Conservation (phyloP, 495 filamentous ascomycete genomes). For the Poronia punctata region DNA sequence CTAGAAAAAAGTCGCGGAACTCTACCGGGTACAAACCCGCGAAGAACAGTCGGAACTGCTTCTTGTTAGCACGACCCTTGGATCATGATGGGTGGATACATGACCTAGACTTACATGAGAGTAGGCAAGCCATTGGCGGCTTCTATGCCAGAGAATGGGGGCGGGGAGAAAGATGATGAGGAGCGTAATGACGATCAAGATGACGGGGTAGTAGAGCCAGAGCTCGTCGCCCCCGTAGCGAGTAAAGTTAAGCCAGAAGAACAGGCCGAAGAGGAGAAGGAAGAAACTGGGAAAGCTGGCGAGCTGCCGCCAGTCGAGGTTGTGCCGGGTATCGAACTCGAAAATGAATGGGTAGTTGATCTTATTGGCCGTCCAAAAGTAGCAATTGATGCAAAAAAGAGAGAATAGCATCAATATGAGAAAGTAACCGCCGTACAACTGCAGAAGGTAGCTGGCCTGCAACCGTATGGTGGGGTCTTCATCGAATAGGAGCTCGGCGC, state of each 20-base stretch:
- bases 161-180: conserved; percentile 68
- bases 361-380: conserved; percentile 71
- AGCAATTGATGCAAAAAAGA: conserved; percentile 71
- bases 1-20: conserved; percentile 94
- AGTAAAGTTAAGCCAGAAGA: conserved; percentile 83
- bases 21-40: conserved; percentile 89
- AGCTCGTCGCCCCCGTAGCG: conserved; percentile 55
- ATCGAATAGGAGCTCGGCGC: conserved; percentile 45
- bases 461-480: conserved; percentile 38
- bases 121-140: conserved; percentile 75
- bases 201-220: conserved; percentile 83
- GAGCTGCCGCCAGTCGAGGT: conserved; percentile 83
- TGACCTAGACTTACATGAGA: conserved; percentile 67
- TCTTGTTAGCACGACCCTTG: conserved; percentile 5
- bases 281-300: conserved; percentile 77
- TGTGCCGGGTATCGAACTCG: conserved; percentile 81
- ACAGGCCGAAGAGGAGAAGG: conserved; percentile 67
- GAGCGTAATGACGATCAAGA: conserved; percentile 61
- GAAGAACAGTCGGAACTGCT: conserved; percentile 74
- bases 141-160: conserved; percentile 65
- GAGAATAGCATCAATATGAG: conserved; percentile 65
- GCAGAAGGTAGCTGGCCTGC: conserved; percentile 66
- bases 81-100: not conserved
- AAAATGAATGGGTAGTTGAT: conserved; percentile 97
- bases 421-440: conserved; percentile 85